These are phyloP conservation scores for Chlorophyllum brunneum DNA, from an alignment of 768 basidiomycete species.

Conservation along the genomic window DNA sequence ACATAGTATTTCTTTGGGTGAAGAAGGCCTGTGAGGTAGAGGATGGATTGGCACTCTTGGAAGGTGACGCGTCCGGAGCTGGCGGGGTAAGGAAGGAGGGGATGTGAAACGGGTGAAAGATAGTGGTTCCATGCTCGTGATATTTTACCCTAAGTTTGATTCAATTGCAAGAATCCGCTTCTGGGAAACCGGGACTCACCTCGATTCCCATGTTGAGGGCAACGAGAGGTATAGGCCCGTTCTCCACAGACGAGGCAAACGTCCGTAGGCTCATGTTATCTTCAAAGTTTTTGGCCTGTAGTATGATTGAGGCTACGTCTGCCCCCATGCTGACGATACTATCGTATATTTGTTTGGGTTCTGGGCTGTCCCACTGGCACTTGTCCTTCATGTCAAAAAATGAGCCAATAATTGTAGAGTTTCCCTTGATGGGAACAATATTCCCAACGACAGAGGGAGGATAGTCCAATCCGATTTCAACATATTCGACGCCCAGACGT, in stretches of 20 bases:
- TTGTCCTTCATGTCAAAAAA: constrained; percentile 72
- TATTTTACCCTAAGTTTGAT: constrained; percentile 55
- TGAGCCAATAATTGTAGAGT: constrained; percentile 65
- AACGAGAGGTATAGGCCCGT: constrained; percentile 55
- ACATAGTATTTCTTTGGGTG: constrained; percentile 60
- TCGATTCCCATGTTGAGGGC: constrained; percentile 74
- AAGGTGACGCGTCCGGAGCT: constrained; percentile 76
- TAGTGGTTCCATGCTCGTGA: constrained; percentile 69
- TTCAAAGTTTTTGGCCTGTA: constrained; percentile 52
- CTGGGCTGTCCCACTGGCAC: constrained; percentile 57
- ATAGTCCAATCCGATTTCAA: constrained; percentile 70
- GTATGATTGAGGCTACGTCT: constrained; percentile 71
- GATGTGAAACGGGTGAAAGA: constrained; percentile 74
- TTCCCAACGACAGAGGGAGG: constrained; percentile 44
- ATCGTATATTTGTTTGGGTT: constrained; percentile 48
- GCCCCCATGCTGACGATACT: constrained; percentile 45
- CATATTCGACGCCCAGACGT: constrained; percentile 70
- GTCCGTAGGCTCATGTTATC: constrained; percentile 61
- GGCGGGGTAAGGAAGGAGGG: constrained; percentile 57
- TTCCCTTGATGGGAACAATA: constrained; percentile 47
- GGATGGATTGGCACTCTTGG: constrained; percentile 59
- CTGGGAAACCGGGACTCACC: constrained; percentile 12
- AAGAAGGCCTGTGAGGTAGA: constrained; percentile 59
- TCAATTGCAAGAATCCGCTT: background rate
- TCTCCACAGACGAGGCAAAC: constrained; percentile 43